phyloP scores from a whole-genome alignment of 306 rosid species.

The Hippophae gyantsensis region DNA sequence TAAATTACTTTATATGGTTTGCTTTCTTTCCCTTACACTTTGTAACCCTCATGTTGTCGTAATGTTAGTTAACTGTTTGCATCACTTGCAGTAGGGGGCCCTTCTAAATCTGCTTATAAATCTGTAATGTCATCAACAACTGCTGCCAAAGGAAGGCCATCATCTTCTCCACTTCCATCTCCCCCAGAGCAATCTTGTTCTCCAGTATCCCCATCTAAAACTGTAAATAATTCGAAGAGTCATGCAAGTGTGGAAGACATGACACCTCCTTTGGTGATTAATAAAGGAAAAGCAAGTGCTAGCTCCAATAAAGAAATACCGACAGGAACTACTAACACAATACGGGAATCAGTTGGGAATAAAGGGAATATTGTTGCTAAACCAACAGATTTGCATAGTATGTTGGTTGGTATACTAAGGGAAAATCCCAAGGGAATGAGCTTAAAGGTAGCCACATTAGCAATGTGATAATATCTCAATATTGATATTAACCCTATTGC shows the following conservation, averaged over 20 bases:
- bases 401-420: constrained; percentile 51
- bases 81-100: constrained; percentile 40
- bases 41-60: background rate
- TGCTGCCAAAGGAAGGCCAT: constrained; percentile 45
- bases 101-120: constrained; percentile 50
- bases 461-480: too few species aligned
- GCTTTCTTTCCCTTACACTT: background rate
- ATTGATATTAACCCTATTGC: background rate
- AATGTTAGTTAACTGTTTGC: constrained; percentile 15
- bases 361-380: constrained; percentile 54
- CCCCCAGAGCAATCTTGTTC: constrained; percentile 58
- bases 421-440: constrained; percentile 88
- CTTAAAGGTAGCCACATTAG: constrained; percentile 37
- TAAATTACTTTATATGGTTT: too few species aligned
- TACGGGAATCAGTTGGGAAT: constrained; percentile 40
- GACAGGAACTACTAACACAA: constrained; percentile 24
- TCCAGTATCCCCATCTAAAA: constrained; percentile 53
- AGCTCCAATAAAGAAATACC: constrained; percentile 52
- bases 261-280: constrained; percentile 36
- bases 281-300: constrained; percentile 43
- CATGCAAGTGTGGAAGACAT: constrained; percentile 37
- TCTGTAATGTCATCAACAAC: constrained; percentile 46
- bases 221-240: constrained; percentile 45
- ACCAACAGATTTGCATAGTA: constrained; percentile 57
- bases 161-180: constrained; percentile 67